Conservation (phyloP, 148 eudicot genomes). For the Chenopodium album region DNA sequence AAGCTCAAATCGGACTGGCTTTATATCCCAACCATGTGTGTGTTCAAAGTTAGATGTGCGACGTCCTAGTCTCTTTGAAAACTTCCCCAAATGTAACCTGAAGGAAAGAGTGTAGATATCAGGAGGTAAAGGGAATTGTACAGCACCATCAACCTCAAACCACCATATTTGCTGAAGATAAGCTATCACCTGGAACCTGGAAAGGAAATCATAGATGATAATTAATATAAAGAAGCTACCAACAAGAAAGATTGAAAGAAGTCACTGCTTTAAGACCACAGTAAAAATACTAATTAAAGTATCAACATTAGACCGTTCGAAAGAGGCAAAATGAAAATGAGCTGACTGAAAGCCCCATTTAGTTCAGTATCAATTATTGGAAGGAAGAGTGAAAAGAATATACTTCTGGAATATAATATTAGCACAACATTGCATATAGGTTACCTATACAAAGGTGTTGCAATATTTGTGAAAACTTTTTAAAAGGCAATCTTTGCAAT, state of each 20-base stretch:
- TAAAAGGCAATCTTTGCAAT: too few relatives aligned
- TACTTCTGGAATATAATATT: neutral
- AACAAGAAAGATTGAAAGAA: neutral
- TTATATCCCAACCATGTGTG: slow-evolving; percentile 95
- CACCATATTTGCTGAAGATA: slow-evolving; percentile 99
- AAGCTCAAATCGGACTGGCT: slow-evolving; percentile 79
- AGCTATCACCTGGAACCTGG: slow-evolving; percentile 78
- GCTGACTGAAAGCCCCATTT: neutral
- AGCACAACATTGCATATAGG: too few relatives aligned
- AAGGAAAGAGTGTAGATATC: slow-evolving; percentile 68
- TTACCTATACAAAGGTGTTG: too few relatives aligned
- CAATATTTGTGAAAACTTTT: too few relatives aligned
- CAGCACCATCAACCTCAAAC: slow-evolving; percentile 86
- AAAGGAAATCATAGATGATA: neutral
- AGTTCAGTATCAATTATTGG: neutral
- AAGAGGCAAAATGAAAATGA: neutral
- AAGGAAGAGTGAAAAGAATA: neutral
- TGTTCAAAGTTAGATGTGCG: slow-evolving; percentile 81
- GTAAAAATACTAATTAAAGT: neutral
- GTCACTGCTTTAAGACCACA: neutral
- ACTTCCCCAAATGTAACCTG: slow-evolving; percentile 83
- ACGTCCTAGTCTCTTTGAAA: slow-evolving; percentile 74
- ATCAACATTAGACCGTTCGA: neutral
- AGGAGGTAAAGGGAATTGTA: slow-evolving; percentile 75
- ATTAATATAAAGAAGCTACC: neutral